Base-by-base conservation (phyloP, 1,284 basidiomycete genomes). In the Puccinia sorghi region DNA sequence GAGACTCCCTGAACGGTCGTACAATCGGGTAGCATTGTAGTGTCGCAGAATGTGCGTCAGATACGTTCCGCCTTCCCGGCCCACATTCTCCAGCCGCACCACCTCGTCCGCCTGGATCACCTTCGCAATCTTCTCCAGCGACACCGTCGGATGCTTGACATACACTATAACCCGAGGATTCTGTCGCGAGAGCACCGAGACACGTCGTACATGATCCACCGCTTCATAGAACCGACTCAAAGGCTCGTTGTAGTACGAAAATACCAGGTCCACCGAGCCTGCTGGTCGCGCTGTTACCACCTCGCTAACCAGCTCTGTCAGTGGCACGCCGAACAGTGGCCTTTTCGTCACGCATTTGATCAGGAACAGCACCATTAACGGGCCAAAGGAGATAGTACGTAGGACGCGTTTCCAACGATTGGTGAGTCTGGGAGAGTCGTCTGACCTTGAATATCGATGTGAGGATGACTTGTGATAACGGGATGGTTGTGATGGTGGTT, bases 231-330 rank as follows among this genome's bases (percentile, higher is more conserved):
- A 79, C 11, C 57, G 76, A 12, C 73, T 59, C 9, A 82, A 25
- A 11, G 82, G 82, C 54, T 82, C 82, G 46, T 82, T 80, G 75
- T 84, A 84, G 64, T 83, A 82, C 5, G 83, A 81, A 39, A 84
- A 59, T 12, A 84, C 83, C 3, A 87, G 80, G 74, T 92, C 87
- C 11, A 92, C 90, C 20, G 93, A 84, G 8, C 74, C 64, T 27
- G 50, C 4, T 43, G 39, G n/a, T 67, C 74, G 15, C 93, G 86
- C 22, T 91, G 90, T 90, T 90, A 13, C 64, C 87, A 86, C 90
- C 93, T 91, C 82, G 93, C 87, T 8, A 91, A 8, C 5, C 4
- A 32, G 32, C 32, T 32, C 32, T 32, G 32, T 32, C 32, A 32
- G 32, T 32, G 32, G 32, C 4, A 32, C 32, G 4, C 32, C 32